Conservation (phyloP, 371 early-diverging fungal genomes). For the Dichotomocladium elegans region DNA sequence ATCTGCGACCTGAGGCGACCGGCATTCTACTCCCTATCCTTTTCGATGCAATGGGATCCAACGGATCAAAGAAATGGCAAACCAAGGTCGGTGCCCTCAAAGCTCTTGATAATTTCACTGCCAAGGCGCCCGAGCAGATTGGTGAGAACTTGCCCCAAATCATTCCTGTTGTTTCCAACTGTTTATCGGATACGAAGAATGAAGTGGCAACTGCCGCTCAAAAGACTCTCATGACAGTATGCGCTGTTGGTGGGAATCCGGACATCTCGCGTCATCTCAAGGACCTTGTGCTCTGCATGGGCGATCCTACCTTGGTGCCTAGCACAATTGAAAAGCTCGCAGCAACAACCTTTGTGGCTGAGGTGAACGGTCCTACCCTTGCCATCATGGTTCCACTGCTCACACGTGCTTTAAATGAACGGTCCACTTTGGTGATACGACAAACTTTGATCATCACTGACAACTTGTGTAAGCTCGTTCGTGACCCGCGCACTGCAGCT, state of each 20-base stretch:
- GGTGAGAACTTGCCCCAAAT: constrained; percentile 65
- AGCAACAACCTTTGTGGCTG: constrained; percentile 77
- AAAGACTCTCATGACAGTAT: constrained; percentile 62
- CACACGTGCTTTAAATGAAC: constrained; percentile 61
- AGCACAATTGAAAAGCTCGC: constrained; percentile 69
- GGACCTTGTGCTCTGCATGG: constrained; percentile 71
- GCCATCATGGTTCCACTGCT: constrained; percentile 75
- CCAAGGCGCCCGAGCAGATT: constrained; percentile 61
- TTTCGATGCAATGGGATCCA: constrained; percentile 51
- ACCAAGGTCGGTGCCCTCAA: constrained; percentile 68
- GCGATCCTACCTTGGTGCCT: constrained; percentile 66
- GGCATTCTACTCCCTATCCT: constrained; percentile 56
- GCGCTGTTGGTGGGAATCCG: constrained; percentile 72
- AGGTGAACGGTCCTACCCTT: constrained; percentile 74
- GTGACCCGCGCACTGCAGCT: constrained; percentile 59
- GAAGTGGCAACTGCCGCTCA: constrained; percentile 52
- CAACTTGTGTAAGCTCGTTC: constrained; percentile 61
- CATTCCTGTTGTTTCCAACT: constrained; percentile 69
- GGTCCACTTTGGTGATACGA: constrained; percentile 50
- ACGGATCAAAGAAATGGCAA: constrained; percentile 75
- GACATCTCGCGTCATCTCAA: constrained; percentile 70
- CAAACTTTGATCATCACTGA: constrained; percentile 60
- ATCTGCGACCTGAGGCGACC: constrained; percentile 56
- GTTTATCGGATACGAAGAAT: constrained; percentile 69
- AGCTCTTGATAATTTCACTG: constrained; percentile 49